Percentiles rank a stretch among this genome's conserved stretches.
phyloP scores from a whole-genome alignment of 2,329 filamentous ascomycete species.

The Malbranchea cinnamomea region DNA sequence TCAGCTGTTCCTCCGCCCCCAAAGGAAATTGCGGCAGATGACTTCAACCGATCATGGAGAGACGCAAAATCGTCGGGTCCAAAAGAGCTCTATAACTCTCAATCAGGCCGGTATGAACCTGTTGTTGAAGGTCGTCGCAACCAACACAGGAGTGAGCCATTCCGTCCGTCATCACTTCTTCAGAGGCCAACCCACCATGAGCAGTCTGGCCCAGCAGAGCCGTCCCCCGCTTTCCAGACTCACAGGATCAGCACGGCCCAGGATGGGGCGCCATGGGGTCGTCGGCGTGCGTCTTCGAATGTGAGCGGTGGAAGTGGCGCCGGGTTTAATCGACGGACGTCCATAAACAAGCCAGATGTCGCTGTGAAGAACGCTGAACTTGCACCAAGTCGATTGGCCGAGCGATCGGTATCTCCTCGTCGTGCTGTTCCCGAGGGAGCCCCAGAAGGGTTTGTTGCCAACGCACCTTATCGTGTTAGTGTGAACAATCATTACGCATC shows the following conservation, averaged over 20 bases:
- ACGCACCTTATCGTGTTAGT: conserved; percentile 14
- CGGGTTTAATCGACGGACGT: conserved; percentile 50
- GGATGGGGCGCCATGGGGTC: conserved; percentile 47
- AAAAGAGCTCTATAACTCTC: conserved; percentile 84
- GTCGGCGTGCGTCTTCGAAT: conserved; percentile 77
- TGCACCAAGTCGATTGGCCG: conserved; percentile 19
- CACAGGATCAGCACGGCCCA: conserved; percentile 52
- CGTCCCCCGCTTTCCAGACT: conserved; percentile 75
- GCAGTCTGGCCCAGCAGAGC: conserved; percentile 54
- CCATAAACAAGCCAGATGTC: conserved; percentile 34
- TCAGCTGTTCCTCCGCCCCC: conserved; percentile 40
- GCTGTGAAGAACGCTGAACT: conserved; percentile 24
- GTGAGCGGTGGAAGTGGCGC: conserved; percentile 74
- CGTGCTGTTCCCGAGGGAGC: too few relatives aligned
- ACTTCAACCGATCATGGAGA: conserved; percentile 77
- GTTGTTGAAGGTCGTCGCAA: conserved; percentile 60
- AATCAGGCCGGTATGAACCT: conserved; percentile 84
- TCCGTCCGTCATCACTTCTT: conserved; percentile 61
- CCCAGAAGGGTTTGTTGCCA: conserved; percentile 11
- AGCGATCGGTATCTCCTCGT: conserved; percentile 18
- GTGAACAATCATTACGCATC: conserved; percentile 17
- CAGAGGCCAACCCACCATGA: conserved; percentile 56
- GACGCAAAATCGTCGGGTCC: conserved; percentile 47
- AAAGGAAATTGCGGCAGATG: conserved; percentile 84
- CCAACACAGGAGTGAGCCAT: conserved; percentile 50